A percentile compares a stretch with the other conserved stretches of the same genome.
Evolutionary conservation across 768 basidiomycete genomes (phyloP).

Genomic region (Auricularia sp.): DNA sequence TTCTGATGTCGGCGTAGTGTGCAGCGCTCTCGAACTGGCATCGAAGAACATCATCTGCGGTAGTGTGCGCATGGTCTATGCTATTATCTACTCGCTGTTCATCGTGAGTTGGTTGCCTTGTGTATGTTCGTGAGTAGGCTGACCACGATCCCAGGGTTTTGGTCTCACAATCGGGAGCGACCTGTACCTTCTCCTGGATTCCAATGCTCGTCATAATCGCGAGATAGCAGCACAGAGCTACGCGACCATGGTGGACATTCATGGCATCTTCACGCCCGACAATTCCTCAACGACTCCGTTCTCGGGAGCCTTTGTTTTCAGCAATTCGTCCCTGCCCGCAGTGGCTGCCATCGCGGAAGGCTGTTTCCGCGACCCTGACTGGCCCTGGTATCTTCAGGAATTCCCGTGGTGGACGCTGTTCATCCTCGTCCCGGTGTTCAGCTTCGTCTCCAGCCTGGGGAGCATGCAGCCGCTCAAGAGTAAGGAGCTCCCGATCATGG

Average conservation of each 20-base stretch:
- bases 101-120: slow-evolving; percentile 19
- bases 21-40: slow-evolving; percentile 69
- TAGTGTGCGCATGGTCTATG: slow-evolving; percentile 74
- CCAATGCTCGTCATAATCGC: slow-evolving; percentile 37
- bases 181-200: slow-evolving; percentile 62
- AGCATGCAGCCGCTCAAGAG: slow-evolving; percentile 67
- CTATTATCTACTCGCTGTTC: slow-evolving; percentile 78
- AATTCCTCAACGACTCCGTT: slow-evolving; percentile 8
- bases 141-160: slow-evolving; percentile 45
- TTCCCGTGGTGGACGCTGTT: slow-evolving; percentile 78
- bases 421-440: slow-evolving; percentile 66
- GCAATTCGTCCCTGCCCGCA: neutral
- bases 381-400: slow-evolving; percentile 70
- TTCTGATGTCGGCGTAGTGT: slow-evolving; percentile 34
- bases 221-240: slow-evolving; percentile 23
- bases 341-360: slow-evolving; percentile 29
- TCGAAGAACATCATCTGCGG: slow-evolving; percentile 75
- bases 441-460: slow-evolving; percentile 57
- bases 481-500: slow-evolving; percentile 67
- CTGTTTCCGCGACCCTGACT: slow-evolving; percentile 61
- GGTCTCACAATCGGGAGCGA: slow-evolving; percentile 79
- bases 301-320: slow-evolving; percentile 57
- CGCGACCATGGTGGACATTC: slow-evolving; percentile 13
- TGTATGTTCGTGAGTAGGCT: neutral
- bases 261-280: slow-evolving; percentile 17